Base-by-base conservation (phyloP, 257 asterid genomes). In the Paraleonurus japonicus region DNA sequence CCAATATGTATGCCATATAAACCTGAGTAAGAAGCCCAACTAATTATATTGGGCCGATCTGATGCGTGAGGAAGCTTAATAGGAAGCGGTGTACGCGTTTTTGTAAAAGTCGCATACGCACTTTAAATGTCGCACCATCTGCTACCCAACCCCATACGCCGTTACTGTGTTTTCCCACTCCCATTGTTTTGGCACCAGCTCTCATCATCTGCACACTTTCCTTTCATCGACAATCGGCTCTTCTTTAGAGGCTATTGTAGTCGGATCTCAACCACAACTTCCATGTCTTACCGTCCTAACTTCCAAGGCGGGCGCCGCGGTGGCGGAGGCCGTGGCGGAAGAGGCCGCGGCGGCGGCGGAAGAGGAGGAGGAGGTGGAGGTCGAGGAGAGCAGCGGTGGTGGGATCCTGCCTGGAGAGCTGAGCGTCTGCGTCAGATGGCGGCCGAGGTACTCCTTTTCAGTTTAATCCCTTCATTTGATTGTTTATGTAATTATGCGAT, bases 331-430 rank as follows among this genome's bases (percentile, higher is more conserved):
- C 60, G 89, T 7, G 78, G 86, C 0, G 45, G 87, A 0, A 24
- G 87, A 1, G 75, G 90, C 0, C 78, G 89, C 5, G 79, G 94
- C 2, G 67, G 91, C 0, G 70, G 86, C 1, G 74, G 89, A 1
- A 74, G 88, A 0, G 83, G 93, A 0, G 61, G 88, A 1, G 87
- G 96, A 2, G 76, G 95, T 3, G 87, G 96, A 4, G 79, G 95
- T 1, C 85, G 90, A 6, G 92, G 95, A 10, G 97, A 89, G 79
- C 99, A 91, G 84, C 83, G 99, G 15, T 95, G 99, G 99, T 89
- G 99, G 99, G 99, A 95, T 72, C 98, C 99, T 39, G 96, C 59
- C 1, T 94, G 99, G 99, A 67, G 99, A 82, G 96, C 98, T 28
- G 92, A 94, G 75, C 96, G 96, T 8, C 93, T 95, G 65, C 80